Conservation (phyloP, 148 eudicot genomes). For the Rhododendron mucronatum region DNA sequence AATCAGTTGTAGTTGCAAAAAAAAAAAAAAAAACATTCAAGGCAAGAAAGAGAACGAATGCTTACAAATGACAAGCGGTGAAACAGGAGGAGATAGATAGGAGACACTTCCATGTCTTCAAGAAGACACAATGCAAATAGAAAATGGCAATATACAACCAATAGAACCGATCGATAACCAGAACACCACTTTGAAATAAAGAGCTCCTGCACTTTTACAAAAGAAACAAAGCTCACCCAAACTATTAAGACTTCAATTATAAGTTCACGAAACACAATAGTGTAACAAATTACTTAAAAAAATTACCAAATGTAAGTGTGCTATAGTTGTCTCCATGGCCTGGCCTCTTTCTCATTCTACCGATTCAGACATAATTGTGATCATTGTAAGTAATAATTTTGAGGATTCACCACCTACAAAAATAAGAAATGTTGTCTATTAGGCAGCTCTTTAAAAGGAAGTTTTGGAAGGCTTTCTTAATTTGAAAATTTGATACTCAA, state of each 20-base stretch:
- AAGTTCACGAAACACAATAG: background rate
- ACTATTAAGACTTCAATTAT: background rate
- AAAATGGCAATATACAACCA: background rate
- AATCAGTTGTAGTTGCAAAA: background rate
- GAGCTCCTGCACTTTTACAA: background rate
- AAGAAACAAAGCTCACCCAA: background rate
- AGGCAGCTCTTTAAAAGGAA: background rate
- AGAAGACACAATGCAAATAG: background rate
- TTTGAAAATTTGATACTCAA: background rate
- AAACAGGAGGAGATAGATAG: background rate
- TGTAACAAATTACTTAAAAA: background rate
- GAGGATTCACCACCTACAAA: background rate
- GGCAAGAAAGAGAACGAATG: background rate
- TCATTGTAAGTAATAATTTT: background rate
- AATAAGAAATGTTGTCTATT: background rate
- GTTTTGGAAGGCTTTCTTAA: background rate
- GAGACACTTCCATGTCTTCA: background rate
- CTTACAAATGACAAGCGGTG: background rate
- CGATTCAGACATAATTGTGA: background rate
- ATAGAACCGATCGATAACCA: background rate
- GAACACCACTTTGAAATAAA: background rate
- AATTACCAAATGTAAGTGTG: background rate
- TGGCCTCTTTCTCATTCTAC: background rate
- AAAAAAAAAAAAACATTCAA: background rate
- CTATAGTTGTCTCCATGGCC: background rate